Conservation (phyloP, 164 flowering plant species). For the Dillenia suffruticosa region DNA sequence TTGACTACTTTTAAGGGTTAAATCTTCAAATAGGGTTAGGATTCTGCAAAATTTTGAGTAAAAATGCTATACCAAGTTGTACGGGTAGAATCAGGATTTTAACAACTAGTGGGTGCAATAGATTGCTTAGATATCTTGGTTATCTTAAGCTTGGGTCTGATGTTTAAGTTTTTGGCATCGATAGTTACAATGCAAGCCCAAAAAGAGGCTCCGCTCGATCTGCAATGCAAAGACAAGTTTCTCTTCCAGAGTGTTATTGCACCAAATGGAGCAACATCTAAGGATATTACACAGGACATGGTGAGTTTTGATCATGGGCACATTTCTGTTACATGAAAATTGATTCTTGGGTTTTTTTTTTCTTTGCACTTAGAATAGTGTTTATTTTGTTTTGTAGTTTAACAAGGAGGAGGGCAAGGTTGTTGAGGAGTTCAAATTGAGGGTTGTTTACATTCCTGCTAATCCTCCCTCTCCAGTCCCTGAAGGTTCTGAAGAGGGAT, state of each 20-base stretch:
- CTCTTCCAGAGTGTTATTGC: slow-evolving; percentile 70
- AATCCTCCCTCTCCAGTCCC: slow-evolving; percentile 95
- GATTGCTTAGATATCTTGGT: not conserved
- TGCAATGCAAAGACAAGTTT: slow-evolving; percentile 93
- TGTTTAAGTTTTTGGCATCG: not conserved
- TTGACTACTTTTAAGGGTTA: too few relatives aligned
- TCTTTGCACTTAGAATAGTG: not conserved
- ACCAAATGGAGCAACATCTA: slow-evolving; percentile 37
- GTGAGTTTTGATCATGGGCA: slow-evolving; percentile 18
- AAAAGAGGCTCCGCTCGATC: slow-evolving; percentile 64
- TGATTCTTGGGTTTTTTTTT: not conserved
- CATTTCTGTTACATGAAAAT: not conserved
- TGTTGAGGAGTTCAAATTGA: slow-evolving; percentile 79
- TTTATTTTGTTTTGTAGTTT: slow-evolving; percentile 42
- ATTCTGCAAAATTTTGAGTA: too few relatives aligned
- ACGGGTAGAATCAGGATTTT: too few relatives aligned
- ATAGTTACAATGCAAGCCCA: slow-evolving; percentile 93
- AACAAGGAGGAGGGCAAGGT: slow-evolving; percentile 63
- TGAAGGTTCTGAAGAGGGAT: slow-evolving; percentile 88
- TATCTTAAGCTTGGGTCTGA: not conserved
- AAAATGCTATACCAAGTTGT: too few relatives aligned
- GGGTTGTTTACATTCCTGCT: slow-evolving; percentile 77
- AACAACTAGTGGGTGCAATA: too few relatives aligned
- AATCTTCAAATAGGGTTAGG: too few relatives aligned
- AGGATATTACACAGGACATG: slow-evolving; percentile 66